Conservation (phyloP, 352 stramenopile species). For the Pythium monospermum region DNA sequence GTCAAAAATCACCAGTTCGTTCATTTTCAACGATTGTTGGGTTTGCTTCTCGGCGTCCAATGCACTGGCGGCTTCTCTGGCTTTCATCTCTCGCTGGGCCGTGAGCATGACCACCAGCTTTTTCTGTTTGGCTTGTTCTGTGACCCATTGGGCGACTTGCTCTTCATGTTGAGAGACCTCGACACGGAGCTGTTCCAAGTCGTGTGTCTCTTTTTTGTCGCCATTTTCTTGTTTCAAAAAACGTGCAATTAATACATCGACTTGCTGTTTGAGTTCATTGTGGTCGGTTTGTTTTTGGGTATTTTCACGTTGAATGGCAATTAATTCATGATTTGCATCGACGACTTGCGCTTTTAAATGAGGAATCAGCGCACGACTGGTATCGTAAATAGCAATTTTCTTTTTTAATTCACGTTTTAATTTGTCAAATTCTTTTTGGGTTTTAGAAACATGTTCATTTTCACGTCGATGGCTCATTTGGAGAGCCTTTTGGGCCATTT, state of each 20-base stretch:
- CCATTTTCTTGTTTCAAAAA: conserved; percentile 85
- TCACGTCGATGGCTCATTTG: conserved; percentile 52
- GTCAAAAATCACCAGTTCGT: conserved; percentile 91
- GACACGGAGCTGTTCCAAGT: conserved; percentile 55
- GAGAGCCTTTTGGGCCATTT: conserved; percentile 54
- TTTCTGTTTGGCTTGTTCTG: conserved; percentile 84
- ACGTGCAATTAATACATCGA: conserved; percentile 86
- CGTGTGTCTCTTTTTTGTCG: conserved; percentile 62
- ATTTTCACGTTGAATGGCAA: conserved; percentile 58
- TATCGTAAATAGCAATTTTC: conserved; percentile 78
- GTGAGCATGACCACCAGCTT: conserved; percentile 87
- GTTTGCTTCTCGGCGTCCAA: conserved; percentile 79
- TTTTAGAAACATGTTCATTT: conserved; percentile 51
- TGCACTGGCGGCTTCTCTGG: conserved; percentile 72
- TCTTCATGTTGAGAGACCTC: conserved; percentile 73
- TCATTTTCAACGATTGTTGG: conserved; percentile 90
- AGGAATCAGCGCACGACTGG: conserved; percentile 64
- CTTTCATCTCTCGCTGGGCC: conserved; percentile 89
- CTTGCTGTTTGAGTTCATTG: conserved; percentile 86
- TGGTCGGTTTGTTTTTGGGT: conserved; percentile 57
- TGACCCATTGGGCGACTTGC: conserved; percentile 82
- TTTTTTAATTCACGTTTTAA: conserved; percentile 88
- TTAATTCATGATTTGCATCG: conserved; percentile 69
- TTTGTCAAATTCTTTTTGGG: conserved; percentile 77
- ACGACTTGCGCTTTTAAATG: conserved; percentile 77